Percentiles rank a stretch among this genome's conserved stretches.
Evolutionary conservation across 495 filamentous ascomycete genomes (phyloP).

Genomic region (Penicillium ochrochloron): DNA sequence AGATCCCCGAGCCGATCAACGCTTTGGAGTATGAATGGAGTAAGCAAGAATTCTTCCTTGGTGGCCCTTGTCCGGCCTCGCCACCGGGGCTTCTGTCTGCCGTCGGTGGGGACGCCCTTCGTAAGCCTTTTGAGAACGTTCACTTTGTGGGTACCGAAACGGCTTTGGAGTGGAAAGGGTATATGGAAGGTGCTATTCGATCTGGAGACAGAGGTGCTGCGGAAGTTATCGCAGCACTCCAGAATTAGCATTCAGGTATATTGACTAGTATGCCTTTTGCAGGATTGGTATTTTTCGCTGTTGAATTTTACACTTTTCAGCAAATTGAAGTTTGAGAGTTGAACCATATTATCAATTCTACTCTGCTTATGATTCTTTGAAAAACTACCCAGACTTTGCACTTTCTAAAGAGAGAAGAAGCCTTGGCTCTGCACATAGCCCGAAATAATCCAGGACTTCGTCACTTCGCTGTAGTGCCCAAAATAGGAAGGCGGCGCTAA

Average conservation of each 20-base stretch:
- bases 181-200: constrained; percentile 53
- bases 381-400: neutral
- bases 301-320: neutral
- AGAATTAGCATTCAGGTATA: neutral
- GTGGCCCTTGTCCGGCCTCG: constrained; percentile 22
- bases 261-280: neutral
- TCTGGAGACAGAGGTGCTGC: constrained; percentile 40
- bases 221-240: constrained; percentile 34
- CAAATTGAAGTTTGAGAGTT: neutral
- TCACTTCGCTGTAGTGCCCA: neutral
- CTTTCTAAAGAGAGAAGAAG: neutral
- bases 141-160: constrained; percentile 54
- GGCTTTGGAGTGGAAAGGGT: constrained; percentile 46
- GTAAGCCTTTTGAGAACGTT: constrained; percentile 33
- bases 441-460: neutral
- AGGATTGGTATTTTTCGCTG: neutral
- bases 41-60: constrained; percentile 17
- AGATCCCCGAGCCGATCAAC: constrained; percentile 17
- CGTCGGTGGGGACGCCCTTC: constrained; percentile 24
- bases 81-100: constrained; percentile 31
- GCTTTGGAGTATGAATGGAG: constrained; percentile 20
- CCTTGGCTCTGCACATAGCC: neutral
- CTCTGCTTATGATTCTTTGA: neutral
- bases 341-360: neutral
- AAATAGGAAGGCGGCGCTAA: neutral